phyloP scores from a whole-genome alignment of 345 rosid species.

The Excoecaria agallocha region DNA sequence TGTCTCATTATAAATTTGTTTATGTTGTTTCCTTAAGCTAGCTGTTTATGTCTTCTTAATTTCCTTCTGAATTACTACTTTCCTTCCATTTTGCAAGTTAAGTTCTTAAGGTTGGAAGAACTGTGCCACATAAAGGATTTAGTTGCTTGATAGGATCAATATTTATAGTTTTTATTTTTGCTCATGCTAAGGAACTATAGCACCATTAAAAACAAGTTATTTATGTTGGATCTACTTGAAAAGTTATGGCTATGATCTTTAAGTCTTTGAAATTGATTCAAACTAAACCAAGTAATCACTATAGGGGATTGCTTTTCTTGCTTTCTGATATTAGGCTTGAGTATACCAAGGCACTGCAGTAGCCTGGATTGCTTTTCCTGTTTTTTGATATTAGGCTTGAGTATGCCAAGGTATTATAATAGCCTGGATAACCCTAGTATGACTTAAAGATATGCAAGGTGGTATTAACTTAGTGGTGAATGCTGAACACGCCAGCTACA shows the following conservation, averaged over 20 bases:
- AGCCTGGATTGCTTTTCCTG: no score
- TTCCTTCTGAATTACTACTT: background rate
- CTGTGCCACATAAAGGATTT: background rate
- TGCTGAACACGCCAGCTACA: no score
- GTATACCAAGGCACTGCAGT: background rate
- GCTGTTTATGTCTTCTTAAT: background rate
- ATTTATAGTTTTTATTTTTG: no score
- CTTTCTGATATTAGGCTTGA: background rate
- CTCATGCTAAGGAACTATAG: no score
- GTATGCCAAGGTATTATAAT: no score
- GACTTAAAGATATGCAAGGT: no score
- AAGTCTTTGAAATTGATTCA: background rate
- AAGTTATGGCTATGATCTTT: no score
- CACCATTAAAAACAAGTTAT: no score
- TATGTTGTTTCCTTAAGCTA: constrained; percentile 2
- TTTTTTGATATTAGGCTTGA: no score
- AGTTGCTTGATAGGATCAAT: background rate
- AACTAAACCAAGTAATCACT: background rate
- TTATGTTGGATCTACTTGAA: no score
- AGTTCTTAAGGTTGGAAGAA: constrained; percentile 4
- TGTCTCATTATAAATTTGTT: background rate
- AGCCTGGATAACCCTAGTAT: no score
- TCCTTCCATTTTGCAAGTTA: background rate
- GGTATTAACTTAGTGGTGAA: no score
- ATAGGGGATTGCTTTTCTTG: background rate